Conservation (phyloP, 768 basidiomycete species). For the Amanita pseudoporphyria region DNA sequence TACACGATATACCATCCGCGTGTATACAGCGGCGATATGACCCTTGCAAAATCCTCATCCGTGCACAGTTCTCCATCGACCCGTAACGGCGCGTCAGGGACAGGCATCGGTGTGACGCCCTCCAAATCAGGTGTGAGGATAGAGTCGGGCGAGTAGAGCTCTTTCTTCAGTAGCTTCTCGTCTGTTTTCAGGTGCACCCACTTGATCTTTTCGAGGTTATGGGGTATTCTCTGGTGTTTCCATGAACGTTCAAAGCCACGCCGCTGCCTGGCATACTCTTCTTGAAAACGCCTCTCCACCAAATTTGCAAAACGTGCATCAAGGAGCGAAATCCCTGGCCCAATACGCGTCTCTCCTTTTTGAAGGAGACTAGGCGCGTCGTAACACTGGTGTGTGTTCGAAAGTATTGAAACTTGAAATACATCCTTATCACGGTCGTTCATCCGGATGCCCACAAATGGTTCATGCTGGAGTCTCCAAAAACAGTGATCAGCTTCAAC, state of each 20-base stretch:
- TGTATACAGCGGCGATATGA: not conserved
- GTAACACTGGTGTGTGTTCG: not conserved
- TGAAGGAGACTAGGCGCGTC: constrained; percentile 1
- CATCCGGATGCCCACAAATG: not conserved
- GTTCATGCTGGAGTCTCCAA: not conserved
- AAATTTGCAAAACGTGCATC: not conserved
- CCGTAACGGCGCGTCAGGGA: not conserved
- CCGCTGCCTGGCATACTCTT: not conserved
- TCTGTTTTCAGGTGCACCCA: not conserved
- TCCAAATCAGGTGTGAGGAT: not conserved
- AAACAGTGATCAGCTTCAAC: not conserved
- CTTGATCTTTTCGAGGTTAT: not conserved
- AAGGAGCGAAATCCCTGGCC: not conserved
- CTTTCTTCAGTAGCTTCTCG: not conserved
- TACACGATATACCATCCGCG: constrained; percentile 4
- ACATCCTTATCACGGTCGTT: not conserved
- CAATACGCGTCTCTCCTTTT: not conserved
- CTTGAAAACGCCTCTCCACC: not conserved
- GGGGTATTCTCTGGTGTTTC: not conserved
- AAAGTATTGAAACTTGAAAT: not conserved
- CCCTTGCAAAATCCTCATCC: not conserved
- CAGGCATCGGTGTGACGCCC: not conserved
- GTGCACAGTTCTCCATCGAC: not conserved
- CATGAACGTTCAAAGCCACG: not conserved
- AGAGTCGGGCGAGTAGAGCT: not conserved